Base-by-base conservation (phyloP, 148 eudicot genomes). In the Amaranthus cruentus region DNA sequence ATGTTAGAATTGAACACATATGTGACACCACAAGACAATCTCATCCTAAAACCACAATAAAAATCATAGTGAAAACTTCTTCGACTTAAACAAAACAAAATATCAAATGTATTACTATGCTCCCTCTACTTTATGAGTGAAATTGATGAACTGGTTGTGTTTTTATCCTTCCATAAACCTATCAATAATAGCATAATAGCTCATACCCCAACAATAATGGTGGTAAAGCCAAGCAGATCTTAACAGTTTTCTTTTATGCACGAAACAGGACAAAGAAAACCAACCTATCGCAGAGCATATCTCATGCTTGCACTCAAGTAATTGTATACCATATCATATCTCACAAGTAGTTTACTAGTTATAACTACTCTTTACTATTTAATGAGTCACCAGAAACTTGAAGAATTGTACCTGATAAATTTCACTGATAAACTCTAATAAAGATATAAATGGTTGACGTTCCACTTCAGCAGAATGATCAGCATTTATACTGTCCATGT, bases 391-490 rank as follows among this genome's bases (percentile, higher is more conserved):
- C 66, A 51, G 2, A 51, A 57, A 53, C 52, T 49, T 66, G 56
- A 59, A 42, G 11, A 15, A 58, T 54, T 83, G 64, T 64, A 91
- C 98, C 98, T 95, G 88, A 87, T 95, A 95, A 77, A 95, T 88
- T 77, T 89, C 96, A 85, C 98, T 88, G 72, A 91, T 92, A 85
- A 95, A 90, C 87, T 90, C 97, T 80, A 95, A 83, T 62, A 95
- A 87, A 64, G 96, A 95, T 49, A 95, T 88, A 84, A 91, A 95
- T 62, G 96, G 87, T 58, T 85, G 92, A 75, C 68, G 80, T 56
- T 81, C 72, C 62, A 80, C 65, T 71, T 84, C 90, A 73, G 80
- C 47, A 55, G 85, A 79, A 81, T 83, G 83, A 28, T 84, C 89
- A 86, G 87, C 71, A 73, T 77, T 81, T 66, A 68, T 55, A 69